Conservation (phyloP, 345 rosid species). For the Hirschfeldia incana region DNA sequence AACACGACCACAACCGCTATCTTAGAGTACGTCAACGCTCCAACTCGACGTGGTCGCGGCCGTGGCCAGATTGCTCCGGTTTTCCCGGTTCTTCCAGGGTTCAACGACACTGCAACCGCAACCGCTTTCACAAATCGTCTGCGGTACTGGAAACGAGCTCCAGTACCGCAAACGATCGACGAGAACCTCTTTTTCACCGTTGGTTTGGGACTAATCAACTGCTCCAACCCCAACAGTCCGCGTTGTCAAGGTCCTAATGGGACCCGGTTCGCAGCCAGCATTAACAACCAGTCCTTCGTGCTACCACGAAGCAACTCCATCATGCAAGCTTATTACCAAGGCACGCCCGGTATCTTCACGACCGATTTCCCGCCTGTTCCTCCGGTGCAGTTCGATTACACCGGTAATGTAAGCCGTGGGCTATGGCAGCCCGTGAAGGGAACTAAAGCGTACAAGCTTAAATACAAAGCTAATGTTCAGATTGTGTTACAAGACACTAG, state of each 20-base stretch:
- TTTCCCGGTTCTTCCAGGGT: constrained; percentile 77
- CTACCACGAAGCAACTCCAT: constrained; percentile 65
- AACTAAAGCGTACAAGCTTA: constrained; percentile 79
- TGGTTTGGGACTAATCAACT: constrained; percentile 79
- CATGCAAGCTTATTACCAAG: constrained; percentile 90
- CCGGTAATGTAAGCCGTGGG: constrained; percentile 77
- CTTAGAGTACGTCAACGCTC: constrained; percentile 59
- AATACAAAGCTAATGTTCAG: constrained; percentile 64
- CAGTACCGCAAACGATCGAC: constrained; percentile 61
- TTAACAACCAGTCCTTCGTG: constrained; percentile 80
- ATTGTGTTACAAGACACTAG: constrained; percentile 81
- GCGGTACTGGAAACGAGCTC: constrained; percentile 47
- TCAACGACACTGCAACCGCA: constrained; percentile 83
- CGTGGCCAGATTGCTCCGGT: constrained; percentile 48
- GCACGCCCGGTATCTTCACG: constrained; percentile 71
- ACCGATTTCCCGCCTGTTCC: constrained; percentile 87
- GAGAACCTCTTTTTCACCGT: constrained; percentile 70
- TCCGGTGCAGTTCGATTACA: constrained; percentile 60
- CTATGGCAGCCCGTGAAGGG: constrained; percentile 72
- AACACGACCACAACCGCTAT: constrained; percentile 87
- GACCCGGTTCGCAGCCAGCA: constrained; percentile 80
- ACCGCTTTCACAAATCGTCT: constrained; percentile 61
- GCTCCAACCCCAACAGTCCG: constrained; percentile 70
- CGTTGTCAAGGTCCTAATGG: constrained; percentile 97
- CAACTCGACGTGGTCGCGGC: constrained; percentile 39